These are phyloP conservation scores for Annulohypoxylon maeteangense DNA, from an alignment of 495 filamentous ascomycete species.

Conservation along the genomic window DNA sequence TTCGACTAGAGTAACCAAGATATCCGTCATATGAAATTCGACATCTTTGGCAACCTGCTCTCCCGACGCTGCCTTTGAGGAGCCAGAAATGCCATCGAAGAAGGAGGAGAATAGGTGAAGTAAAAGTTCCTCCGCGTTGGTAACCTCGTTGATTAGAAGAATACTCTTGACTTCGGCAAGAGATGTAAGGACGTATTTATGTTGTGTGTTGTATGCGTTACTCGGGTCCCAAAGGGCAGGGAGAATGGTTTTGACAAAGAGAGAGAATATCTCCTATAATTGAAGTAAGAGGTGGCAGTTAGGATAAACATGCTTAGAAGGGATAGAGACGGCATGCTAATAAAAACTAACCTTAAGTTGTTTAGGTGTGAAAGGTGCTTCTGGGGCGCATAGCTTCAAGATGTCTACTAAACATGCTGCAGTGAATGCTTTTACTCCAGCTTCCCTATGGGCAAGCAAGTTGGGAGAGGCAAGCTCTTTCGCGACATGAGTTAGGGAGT, in stretches of 20 bases:
- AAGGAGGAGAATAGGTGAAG: conserved; percentile 83
- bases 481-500: conserved; percentile 83
- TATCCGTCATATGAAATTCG: conserved; percentile 87
- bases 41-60: conserved; percentile 89
- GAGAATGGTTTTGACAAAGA: conserved; percentile 83
- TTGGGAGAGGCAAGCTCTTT: conserved; percentile 88
- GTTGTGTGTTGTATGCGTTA: conserved; percentile 90
- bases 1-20: conserved; percentile 86
- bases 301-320: conserved; percentile 20
- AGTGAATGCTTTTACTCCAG: conserved; percentile 87
- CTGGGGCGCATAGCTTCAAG: conserved; percentile 89
- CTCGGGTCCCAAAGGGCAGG: conserved; percentile 88
- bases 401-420: conserved; percentile 94
- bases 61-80: conserved; percentile 74
- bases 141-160: conserved; percentile 90
- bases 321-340: not conserved
- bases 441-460: conserved; percentile 89
- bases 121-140: conserved; percentile 77
- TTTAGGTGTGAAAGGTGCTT: conserved; percentile 90
- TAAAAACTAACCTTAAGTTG: conserved; percentile 82
- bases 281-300: conserved; percentile 4
- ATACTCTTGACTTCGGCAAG: conserved; percentile 94
- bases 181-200: conserved; percentile 88
- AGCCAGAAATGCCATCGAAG: conserved; percentile 91
- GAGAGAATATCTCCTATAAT: conserved; percentile 87